A percentile compares a stretch with the other conserved stretches of the same genome.
phyloP scores from a whole-genome alignment of 768 basidiomycete species.

The Suillus subaureus region DNA sequence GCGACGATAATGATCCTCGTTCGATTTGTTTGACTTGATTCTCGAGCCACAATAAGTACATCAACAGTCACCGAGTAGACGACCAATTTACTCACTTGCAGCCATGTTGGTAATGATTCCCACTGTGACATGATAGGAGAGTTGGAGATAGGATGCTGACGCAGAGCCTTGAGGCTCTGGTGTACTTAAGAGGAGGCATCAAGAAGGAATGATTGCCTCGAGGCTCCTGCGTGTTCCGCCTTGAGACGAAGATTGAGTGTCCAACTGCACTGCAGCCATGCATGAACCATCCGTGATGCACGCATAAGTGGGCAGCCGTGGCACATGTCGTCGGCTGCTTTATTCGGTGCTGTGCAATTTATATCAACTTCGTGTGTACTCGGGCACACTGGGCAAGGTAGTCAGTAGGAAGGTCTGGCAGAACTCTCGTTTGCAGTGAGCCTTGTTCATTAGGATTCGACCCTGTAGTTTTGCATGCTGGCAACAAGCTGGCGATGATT shows the following conservation, averaged over 20 bases:
- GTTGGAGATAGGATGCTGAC: neutral
- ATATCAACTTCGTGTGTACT: too few relatives aligned
- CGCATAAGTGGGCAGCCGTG: neutral
- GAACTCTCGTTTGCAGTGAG: too few relatives aligned
- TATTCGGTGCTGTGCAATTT: too few relatives aligned
- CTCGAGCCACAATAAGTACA: neutral
- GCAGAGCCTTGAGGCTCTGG: neutral
- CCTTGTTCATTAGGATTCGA: too few relatives aligned
- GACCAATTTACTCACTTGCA: neutral
- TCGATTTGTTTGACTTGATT: conserved; percentile 3
- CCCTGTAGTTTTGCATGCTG: too few relatives aligned
- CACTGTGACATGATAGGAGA: conserved; percentile 4
- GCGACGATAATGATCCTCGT: conserved; percentile 1
- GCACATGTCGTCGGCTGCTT: neutral
- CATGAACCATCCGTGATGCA: neutral
- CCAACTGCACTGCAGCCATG: neutral
- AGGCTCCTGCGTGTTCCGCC: neutral
- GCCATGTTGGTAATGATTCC: conserved; percentile 2
- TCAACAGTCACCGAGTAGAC: neutral
- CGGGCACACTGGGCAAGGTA: too few relatives aligned
- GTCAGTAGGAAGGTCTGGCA: too few relatives aligned
- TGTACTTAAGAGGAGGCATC: neutral
- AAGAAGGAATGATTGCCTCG: neutral
- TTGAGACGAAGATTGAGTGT: neutral
- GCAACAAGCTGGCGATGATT: too few relatives aligned